Conservation (phyloP, 2,329 filamentous ascomycete species). For the Talaromyces rugulosus region DNA sequence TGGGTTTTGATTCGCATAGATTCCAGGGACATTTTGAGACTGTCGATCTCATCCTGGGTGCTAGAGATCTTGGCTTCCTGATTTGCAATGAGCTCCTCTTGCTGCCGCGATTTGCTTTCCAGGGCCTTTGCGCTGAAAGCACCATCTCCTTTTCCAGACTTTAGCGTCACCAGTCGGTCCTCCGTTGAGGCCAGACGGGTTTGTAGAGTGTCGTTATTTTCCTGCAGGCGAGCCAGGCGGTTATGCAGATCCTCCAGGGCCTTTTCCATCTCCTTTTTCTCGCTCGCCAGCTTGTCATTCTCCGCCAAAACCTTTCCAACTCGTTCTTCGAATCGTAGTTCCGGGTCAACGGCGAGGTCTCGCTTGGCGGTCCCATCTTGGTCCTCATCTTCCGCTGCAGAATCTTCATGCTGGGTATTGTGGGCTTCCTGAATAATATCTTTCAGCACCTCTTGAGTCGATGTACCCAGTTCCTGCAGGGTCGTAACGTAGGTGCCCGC, state of each 20-base stretch:
- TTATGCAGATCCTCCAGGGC: constrained; percentile 53
- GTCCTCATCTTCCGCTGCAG: constrained; percentile 34
- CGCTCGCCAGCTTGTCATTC: constrained; percentile 55
- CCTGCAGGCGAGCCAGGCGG: constrained; percentile 53
- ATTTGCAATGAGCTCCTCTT: constrained; percentile 66
- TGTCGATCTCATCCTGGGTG: constrained; percentile 41
- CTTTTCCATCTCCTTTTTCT: constrained; percentile 48
- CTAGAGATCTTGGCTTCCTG: constrained; percentile 64
- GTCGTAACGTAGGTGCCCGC: constrained; percentile 51
- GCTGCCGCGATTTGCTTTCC: constrained; percentile 53
- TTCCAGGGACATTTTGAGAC: constrained; percentile 41
- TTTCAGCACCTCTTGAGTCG: constrained; percentile 43
- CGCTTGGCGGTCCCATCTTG: constrained; percentile 30
- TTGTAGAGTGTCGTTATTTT: constrained; percentile 46
- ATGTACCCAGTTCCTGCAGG: constrained; percentile 39
- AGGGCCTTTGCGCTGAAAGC: constrained; percentile 43
- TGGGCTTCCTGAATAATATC: constrained; percentile 45
- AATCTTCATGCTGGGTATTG: constrained; percentile 34
- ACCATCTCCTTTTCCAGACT: constrained; percentile 43
- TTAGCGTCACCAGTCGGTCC: constrained; percentile 51
- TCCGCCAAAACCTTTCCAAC: constrained; percentile 46
- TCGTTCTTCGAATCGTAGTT: constrained; percentile 46
- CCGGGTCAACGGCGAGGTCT: constrained; percentile 37
- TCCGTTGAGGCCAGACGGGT: constrained; percentile 43
- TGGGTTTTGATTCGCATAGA: constrained; percentile 43